phyloP scores from a whole-genome alignment of 225 moss, liverwort and hornwort species.

The Lunularia cruciata region DNA sequence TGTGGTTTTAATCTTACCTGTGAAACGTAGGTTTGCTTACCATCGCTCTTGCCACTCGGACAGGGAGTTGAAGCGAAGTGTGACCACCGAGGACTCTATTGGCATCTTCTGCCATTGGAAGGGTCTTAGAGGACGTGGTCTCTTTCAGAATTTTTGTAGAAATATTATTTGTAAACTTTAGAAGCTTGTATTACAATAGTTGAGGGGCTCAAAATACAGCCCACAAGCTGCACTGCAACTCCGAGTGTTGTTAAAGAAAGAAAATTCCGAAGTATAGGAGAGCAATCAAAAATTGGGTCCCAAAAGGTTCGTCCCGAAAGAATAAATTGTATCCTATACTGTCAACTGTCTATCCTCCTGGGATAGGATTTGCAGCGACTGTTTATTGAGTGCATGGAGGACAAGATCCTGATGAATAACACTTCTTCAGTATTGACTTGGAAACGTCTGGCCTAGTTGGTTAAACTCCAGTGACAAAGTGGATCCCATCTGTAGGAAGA shows the following conservation, averaged over 20 bases:
- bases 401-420: too few relatives aligned
- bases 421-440: too few relatives aligned
- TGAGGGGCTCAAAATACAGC: background rate
- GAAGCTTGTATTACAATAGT: slow-evolving; percentile 1
- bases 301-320: too few relatives aligned
- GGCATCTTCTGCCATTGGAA: background rate
- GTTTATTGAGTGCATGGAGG: too few relatives aligned
- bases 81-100: background rate
- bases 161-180: background rate
- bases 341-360: too few relatives aligned
- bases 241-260: background rate
- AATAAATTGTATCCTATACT: too few relatives aligned
- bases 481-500: too few relatives aligned
- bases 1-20: background rate
- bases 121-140: background rate
- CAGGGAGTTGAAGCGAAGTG: too few relatives aligned
- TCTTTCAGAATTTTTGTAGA: background rate
- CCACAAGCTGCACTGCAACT: background rate
- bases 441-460: too few relatives aligned
- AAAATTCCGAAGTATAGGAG: background rate
- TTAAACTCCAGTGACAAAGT: too few relatives aligned
- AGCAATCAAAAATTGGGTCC: too few relatives aligned
- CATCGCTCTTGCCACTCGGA: background rate
- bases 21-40: background rate
- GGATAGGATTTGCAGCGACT: too few relatives aligned